Percentiles rank a stretch among this genome's conserved stretches.
These are phyloP conservation scores for Hyphodiscus hymeniophilus DNA, from an alignment of 495 filamentous ascomycete species.

Conservation along the genomic window DNA sequence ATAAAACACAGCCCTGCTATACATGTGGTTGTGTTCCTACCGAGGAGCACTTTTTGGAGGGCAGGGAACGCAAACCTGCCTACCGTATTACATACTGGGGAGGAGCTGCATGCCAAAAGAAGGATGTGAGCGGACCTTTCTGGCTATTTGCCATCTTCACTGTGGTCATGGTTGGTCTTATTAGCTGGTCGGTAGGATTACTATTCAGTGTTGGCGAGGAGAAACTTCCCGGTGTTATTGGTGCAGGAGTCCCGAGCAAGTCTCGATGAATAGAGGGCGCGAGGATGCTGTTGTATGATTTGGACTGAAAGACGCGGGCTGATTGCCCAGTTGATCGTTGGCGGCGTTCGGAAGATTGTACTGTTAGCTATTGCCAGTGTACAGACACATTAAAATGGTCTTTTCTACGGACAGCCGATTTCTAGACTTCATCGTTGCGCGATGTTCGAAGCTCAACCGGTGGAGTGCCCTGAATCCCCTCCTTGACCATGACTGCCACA, in stretches of 20 bases:
- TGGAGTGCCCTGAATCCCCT: no score
- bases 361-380: constrained; percentile 11
- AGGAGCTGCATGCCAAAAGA: constrained; percentile 83
- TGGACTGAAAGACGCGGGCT: constrained; percentile 4
- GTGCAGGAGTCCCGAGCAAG: constrained; percentile 69
- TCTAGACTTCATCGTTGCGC: no score
- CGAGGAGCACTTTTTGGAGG: constrained; percentile 34
- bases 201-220: constrained; percentile 71
- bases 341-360: constrained; percentile 20
- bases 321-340: constrained; percentile 3
- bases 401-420: no score
- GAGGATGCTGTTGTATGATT: constrained; percentile 11
- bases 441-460: no score
- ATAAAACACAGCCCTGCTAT: constrained; percentile 50
- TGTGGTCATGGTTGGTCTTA: constrained; percentile 50
- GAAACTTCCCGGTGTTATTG: constrained; percentile 77
- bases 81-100: constrained; percentile 51
- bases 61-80: not conserved
- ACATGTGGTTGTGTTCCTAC: constrained; percentile 59
- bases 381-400: constrained; percentile 9
- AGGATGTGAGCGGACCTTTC: constrained; percentile 79
- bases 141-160: constrained; percentile 71
- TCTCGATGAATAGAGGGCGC: constrained; percentile 8
- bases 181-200: constrained; percentile 62
- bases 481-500: no score